Base-by-base conservation (phyloP, 1,284 basidiomycete species). In the Boletellus deceptivus region DNA sequence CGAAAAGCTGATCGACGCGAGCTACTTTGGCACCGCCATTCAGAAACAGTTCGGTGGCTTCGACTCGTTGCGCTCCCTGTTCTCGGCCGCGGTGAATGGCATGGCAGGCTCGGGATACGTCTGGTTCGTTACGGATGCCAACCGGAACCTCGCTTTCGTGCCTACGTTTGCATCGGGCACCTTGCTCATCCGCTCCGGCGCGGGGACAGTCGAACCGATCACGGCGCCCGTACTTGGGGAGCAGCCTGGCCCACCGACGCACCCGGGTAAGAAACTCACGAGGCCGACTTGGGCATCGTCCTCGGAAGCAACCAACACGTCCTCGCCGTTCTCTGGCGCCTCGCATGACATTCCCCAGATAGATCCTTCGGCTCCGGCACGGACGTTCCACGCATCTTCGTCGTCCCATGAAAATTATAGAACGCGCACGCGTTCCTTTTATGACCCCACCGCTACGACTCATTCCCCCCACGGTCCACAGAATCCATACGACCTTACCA, bases 161-260 rank as follows among this genome's bases (percentile, higher is more conserved):
- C 86, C 90, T 16, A 97, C 96, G 0, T 93, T 92, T 64, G 95
- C 91, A 6, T 78, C 92, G 0, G 94, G 94, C 11, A 96, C 95
- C 0, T 76, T 98, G 17, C 84, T 99, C 59, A 80, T 96, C 55
- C 77, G 83, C 39, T 84, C 84, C 29, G 72, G 78, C 39, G 11
- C 46, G 0, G 65, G 64, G 24, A 59, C 58, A 8, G 56, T 68
- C 54, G 35, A 76, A 59, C 75, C 77, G 56, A 70, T 61, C 49
- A 59, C 61, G 14, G 45, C 51, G 31, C 60, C 59, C 40, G 60
- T 65, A 13, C 60, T 70, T 6, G 64, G 66, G 5, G 65, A 67
- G 52, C 40, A 22, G 4, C 47, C 14, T 10, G 17, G 24, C 31
- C 16, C 39, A 4, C 44, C 34, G 16, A 7, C 13, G 1, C 24